Evolutionary conservation across 2,329 filamentous ascomycete species (phyloP), one percentile per base, ranked within the genome.

Genomic region (Reticulascus tulasneorum): DNA sequence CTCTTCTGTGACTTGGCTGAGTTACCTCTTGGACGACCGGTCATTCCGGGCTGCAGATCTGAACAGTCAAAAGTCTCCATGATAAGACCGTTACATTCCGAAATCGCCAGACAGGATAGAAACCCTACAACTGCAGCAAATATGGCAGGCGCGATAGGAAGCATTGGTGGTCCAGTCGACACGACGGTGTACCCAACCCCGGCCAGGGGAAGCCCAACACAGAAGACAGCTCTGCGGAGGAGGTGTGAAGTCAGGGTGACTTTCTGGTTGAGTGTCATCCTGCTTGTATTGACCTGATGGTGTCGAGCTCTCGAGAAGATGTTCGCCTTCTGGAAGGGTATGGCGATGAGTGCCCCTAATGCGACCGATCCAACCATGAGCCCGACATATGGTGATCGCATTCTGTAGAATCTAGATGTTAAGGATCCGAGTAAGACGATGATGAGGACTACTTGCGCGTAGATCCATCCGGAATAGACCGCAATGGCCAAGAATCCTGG

Each of bases 31-130:
- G 68, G 68, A 12, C 68, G 67, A 20, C 75, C 75, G 7, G 73
- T 84, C 67, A 84, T 82, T 9, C 82, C 81, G 3, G 82, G 79
- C 47, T 85, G 83, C 5, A 90, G 67, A 55, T 90, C 86, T 25
- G 82, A 86, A n/a, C 80, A 85, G 54, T 90, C 86, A 55, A 83
- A 90, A 0, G 80, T 82, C 53, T 89, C 84, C 84, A 90, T 89
- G 53, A 89, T 74, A 21, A 90, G 63, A 1, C 84, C 83, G 45
- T 83, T 77, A 57, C 84, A 88, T 58, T 90, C 85, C 3, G 84
- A 77, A 29, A 87, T 79, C 2, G 83, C 84, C 9, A 91, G 72
- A 33, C 79, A 82, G 2, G 81, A 83, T 6, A 88, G 63, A 48
- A 86, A 86, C 1, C 82, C 84, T 11, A 88, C 73, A 5, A 78